These are phyloP conservation scores for Gymnopus androsaceus DNA, from an alignment of 1,284 basidiomycete species.

Conservation along the genomic window DNA sequence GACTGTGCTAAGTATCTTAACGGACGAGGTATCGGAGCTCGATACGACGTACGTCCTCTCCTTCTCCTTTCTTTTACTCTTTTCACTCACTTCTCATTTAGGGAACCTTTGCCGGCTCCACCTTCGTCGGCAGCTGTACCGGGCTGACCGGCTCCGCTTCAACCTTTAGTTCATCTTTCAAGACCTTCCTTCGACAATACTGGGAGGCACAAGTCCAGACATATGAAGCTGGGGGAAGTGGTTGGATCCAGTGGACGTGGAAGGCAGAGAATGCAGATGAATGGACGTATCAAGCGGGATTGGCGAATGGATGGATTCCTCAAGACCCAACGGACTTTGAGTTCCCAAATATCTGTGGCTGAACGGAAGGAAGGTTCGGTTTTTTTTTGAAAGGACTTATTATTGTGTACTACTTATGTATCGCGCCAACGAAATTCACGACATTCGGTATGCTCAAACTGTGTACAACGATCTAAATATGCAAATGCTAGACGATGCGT, in stretches of 20 bases:
- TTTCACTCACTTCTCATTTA: neutral
- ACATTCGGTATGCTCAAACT: too few species aligned
- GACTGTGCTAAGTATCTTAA: slow-evolving; percentile 87
- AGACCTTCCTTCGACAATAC: slow-evolving; percentile 78
- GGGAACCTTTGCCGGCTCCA: slow-evolving; percentile 65
- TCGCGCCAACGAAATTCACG: too few species aligned
- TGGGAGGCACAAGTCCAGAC: slow-evolving; percentile 84
- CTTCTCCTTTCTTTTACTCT: neutral
- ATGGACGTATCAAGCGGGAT: slow-evolving; percentile 78
- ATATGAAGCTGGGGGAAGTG: slow-evolving; percentile 56
- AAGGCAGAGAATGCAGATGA: slow-evolving; percentile 73
- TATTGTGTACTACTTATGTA: too few species aligned
- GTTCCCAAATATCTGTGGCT: slow-evolving; percentile 57
- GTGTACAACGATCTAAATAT: too few species aligned
- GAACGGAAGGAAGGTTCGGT: too few species aligned
- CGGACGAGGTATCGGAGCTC: slow-evolving; percentile 64
- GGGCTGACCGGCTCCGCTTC: slow-evolving; percentile 72
- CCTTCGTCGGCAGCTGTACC: slow-evolving; percentile 70
- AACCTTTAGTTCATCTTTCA: slow-evolving; percentile 78
- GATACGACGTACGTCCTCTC: slow-evolving; percentile 62
- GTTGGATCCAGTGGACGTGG: slow-evolving; percentile 76
- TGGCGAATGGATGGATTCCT: slow-evolving; percentile 85
- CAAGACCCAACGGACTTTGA: slow-evolving; percentile 50
- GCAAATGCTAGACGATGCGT: too few species aligned
- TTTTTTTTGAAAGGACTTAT: too few species aligned